Evolutionary conservation across 352 stramenopile species (phyloP), one percentile per base, ranked within the genome.

Genomic region (Globisporangium paroecandrum): DNA sequence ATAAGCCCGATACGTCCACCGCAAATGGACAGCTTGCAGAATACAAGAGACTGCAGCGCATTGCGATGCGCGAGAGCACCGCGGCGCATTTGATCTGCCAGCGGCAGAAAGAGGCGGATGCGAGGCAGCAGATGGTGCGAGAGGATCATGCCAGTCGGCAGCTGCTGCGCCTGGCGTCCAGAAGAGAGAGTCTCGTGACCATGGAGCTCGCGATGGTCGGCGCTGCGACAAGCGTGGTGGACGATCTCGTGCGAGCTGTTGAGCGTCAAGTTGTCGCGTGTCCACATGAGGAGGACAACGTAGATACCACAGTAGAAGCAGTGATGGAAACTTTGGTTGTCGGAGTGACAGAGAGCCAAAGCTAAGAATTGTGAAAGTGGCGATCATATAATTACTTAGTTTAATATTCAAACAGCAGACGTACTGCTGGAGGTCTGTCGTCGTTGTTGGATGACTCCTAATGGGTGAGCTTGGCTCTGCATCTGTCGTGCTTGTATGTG

Each of bases 51-150:
- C 60, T 79, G 6, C 76, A 87, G 49, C 76, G 81, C 20, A 74
- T 90, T 41, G 77, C 81, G 13, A 71, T 68, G 24, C 77, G 76
- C 4, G 83, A 89, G 57, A 83, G 71, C 36, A 43, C 59, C 29
- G 78, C 75, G 6, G 76, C 67, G n/a, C 62, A 69, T 13, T 72
- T 89, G 32, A 64, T 77, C n/a, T 53, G 58, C 1, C 65, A 83
- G 38, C 70, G 75, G 13, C 61, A 60, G 22, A 66, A 65, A 18
- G 68, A 82, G 36, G 59, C 47, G 10, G 13, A 24, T 6, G 72
- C 77, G 4, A 41, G 58, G 15, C 18, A 71, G 2, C 43, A 2
- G 0, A 83, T 83, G 77, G 38, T 58, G 29, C 46, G 36, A 3
- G 75, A 88, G 46, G 80, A 83, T 7, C 24, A 57, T n/a, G 63